Base-by-base conservation (phyloP, 2,329 filamentous ascomycete species). In the Verticillium longisporum region DNA sequence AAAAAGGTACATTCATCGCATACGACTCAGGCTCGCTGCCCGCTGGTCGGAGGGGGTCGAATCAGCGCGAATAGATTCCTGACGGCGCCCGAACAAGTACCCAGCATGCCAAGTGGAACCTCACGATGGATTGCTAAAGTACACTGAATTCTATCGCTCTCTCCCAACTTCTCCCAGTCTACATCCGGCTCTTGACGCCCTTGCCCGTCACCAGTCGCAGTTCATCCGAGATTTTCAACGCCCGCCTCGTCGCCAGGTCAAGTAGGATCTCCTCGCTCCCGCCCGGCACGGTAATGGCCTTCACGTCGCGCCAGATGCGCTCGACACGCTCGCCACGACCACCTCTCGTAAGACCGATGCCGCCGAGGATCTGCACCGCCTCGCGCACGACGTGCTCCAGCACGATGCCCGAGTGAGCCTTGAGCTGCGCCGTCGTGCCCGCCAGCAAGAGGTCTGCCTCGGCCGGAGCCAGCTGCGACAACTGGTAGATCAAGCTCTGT, bases 401-500 rank as follows among this genome's bases (percentile, higher is more conserved):
- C 5, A 64, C 61, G 26, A 64, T 64, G 1, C 61, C 65, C 31
- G 64, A 60, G 14, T 65, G 60, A 2, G 64, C 65, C 45, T 66
- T 66, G 53, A 66, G 60, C 54, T 62, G 60, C 11, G 64, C 64
- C 1, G 61, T 66, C 4, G 62, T 61, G 1, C 64, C 66, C 4
- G 61, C 63, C 7, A 69, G 69, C 65, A 71, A 68, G 70, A 54
- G 75, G 66, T 55, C 62, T 18, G 60, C 62, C 50, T 65, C 65
- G 2, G 59, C 31, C 4, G 60, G 54, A 18, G 62, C 56, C 3
- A 63, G 31, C n/a, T 60, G 33, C 9, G 58, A 59, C 36, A 81
- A 76, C 37, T 82, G 73, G 55, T 81, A 79, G 11, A 81, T 81
- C 3, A 85, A 18, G 31, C 61, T 64, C 61, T 62, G 61, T 21